These are phyloP conservation scores for Candida gigantensis DNA, from an alignment of 1,139 yeast species.

Conservation along the genomic window DNA sequence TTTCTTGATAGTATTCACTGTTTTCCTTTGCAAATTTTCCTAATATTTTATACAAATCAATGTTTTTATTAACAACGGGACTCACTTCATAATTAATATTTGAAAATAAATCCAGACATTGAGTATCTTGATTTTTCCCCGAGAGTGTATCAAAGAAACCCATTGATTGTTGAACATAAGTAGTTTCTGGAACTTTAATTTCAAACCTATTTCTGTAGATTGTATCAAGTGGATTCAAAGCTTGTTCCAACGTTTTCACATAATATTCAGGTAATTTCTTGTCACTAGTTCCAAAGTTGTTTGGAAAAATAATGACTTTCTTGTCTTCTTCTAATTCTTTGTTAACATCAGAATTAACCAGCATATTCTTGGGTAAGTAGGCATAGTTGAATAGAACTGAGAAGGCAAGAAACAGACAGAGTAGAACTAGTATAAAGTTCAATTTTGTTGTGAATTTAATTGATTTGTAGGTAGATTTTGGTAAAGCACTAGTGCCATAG, in stretches of 20 bases:
- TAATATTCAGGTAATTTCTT: slow-evolving; percentile 2
- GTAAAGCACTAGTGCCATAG: too few relatives aligned
- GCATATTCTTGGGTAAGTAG: background rate
- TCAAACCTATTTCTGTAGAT: slow-evolving; percentile 1
- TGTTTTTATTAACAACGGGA: slow-evolving; percentile 5
- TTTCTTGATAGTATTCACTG: slow-evolving; percentile 7
- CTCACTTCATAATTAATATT: background rate
- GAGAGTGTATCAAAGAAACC: slow-evolving; percentile 1
- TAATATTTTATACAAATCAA: slow-evolving; percentile 16
- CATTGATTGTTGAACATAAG: background rate
- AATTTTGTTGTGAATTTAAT: background rate
- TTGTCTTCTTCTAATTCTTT: slow-evolving; percentile 1
- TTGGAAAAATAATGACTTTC: slow-evolving; percentile 4
- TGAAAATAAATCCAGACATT: slow-evolving; percentile 1
- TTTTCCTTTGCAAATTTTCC: slow-evolving; percentile 11
- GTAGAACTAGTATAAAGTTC: background rate
- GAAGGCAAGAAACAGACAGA: background rate
- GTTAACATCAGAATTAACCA: background rate
- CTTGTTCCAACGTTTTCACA: slow-evolving; percentile 1
- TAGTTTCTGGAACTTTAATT: background rate
- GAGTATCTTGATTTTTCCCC: background rate
- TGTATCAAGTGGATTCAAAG: slow-evolving; percentile 4
- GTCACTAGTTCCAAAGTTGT: slow-evolving; percentile 1
- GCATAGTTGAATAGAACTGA: background rate
- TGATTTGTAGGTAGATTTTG: too few relatives aligned